Conservation (phyloP, 1,139 yeast species). For the Blastobotrys raffinosifermentans region DNA sequence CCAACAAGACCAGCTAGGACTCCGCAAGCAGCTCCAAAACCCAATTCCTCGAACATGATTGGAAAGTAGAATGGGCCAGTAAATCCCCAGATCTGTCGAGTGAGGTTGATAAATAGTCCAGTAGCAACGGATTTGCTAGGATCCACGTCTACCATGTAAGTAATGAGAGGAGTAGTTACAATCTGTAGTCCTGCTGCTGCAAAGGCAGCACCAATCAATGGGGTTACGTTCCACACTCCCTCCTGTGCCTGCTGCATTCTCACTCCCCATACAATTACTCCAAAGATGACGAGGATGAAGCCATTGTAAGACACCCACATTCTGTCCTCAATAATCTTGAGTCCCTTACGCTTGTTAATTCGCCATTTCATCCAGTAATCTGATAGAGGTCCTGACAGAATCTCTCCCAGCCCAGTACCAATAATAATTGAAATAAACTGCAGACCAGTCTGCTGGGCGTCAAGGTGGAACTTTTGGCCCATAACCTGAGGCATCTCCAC, state of each 20-base stretch:
- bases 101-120: conserved; percentile 21
- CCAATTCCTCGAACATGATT: conserved; percentile 23
- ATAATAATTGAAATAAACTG: conserved; percentile 28
- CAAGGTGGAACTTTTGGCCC: conserved; percentile 23
- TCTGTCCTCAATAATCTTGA: conserved; percentile 23
- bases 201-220: conserved; percentile 18
- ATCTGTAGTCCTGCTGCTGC: conserved; percentile 15
- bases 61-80: conserved; percentile 31
- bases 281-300: conserved; percentile 24
- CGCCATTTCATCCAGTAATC: conserved; percentile 28
- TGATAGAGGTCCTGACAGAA: conserved; percentile 27
- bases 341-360: conserved; percentile 16
- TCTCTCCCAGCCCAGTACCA: conserved; percentile 29
- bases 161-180: conserved; percentile 12
- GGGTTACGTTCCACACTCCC: conserved; percentile 26
- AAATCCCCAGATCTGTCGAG: conserved; percentile 24
- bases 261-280: conserved; percentile 28
- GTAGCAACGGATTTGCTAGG: conserved; percentile 22
- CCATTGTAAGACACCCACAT: conserved; percentile 27
- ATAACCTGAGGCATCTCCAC: conserved; percentile 30
- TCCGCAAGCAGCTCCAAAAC: conserved; percentile 17
- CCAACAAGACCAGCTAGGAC: conserved; percentile 3
- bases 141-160: conserved; percentile 5
- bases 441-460: conserved; percentile 26
- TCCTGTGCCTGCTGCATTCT: conserved; percentile 23